Evolutionary conservation across 495 filamentous ascomycete genomes (phyloP).

Genomic region (Talaromyces borbonicus): DNA sequence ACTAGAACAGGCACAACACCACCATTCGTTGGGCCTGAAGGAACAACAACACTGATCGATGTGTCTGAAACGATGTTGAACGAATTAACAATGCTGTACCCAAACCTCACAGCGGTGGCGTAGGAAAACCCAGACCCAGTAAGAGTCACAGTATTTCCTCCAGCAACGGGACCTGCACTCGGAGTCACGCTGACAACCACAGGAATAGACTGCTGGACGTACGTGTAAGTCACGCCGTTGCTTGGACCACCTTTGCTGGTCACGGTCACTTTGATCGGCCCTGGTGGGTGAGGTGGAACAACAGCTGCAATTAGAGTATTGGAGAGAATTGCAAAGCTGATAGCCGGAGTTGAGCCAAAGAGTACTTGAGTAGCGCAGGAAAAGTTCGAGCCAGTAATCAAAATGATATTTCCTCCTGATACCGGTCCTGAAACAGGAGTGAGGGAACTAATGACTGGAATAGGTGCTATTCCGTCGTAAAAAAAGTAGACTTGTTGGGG

Average conservation of each 20-base stretch:
- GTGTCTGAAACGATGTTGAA: too few species aligned
- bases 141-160: not conserved
- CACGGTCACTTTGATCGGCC: not conserved
- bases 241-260: not conserved
- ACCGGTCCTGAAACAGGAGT: not conserved
- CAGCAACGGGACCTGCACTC: not conserved
- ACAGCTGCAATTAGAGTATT: not conserved
- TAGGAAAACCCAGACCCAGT: not conserved
- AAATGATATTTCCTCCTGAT: not conserved
- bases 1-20: too few species aligned
- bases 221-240: not conserved
- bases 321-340: not conserved
- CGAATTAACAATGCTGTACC: too few species aligned
- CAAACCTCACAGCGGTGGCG: not conserved
- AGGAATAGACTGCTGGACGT: not conserved
- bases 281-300: not conserved
- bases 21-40: too few species aligned
- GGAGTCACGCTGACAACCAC: not conserved
- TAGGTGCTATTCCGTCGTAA: too few species aligned
- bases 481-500: too few species aligned
- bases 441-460: not conserved
- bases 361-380: not conserved
- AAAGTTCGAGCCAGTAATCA: not conserved
- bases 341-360: not conserved
- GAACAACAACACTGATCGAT: too few species aligned